Conservation (phyloP, 805 yeast species). For the Pichia gijzeniarum region DNA sequence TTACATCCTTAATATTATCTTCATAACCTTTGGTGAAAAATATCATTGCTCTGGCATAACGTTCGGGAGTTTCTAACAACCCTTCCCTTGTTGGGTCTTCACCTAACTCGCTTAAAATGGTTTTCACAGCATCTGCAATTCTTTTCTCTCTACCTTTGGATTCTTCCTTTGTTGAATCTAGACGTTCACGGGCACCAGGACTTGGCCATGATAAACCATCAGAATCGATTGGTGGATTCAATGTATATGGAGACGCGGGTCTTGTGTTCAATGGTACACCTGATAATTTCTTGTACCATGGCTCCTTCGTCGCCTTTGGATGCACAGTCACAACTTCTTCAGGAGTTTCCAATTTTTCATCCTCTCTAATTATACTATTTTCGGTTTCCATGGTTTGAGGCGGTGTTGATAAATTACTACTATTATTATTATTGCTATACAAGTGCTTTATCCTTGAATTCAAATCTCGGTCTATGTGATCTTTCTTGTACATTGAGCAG, state of each 20-base stretch:
- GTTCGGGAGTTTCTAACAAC: conserved; percentile 84
- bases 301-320: conserved; percentile 31
- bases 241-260: conserved; percentile 77
- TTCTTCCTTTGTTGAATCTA: conserved; percentile 64
- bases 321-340: conserved; percentile 13
- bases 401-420: neutral
- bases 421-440: conserved; percentile 3
- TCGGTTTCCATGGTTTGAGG: conserved; percentile 15
- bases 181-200: conserved; percentile 70
- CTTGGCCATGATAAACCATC: conserved; percentile 96
- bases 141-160: conserved; percentile 60
- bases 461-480: conserved; percentile 21
- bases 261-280: conserved; percentile 64
- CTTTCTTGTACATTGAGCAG: conserved; percentile 18
- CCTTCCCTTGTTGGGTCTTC: conserved; percentile 91
- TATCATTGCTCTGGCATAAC: conserved; percentile 95
- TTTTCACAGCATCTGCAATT: conserved; percentile 78
- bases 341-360: neutral
- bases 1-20: conserved; percentile 85
- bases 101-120: conserved; percentile 76
- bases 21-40: conserved; percentile 95
- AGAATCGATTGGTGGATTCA: conserved; percentile 78
- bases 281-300: conserved; percentile 28
- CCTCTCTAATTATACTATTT: neutral
- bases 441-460: conserved; percentile 14